These are phyloP conservation scores for Oemleria cerasiformis DNA, from an alignment of 306 rosid species.

Conservation along the genomic window DNA sequence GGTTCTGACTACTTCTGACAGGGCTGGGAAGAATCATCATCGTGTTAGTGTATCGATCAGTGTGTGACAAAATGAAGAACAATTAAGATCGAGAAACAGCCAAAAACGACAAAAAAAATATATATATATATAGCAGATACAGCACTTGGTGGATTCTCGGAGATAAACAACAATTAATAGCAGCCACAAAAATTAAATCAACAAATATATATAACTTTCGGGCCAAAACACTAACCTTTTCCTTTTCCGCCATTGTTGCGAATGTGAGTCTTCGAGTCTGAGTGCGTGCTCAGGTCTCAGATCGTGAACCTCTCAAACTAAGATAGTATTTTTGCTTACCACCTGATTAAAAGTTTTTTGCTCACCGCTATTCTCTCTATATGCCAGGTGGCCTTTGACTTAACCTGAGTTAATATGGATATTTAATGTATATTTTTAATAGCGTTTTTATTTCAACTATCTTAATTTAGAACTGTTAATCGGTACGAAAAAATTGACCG, in stretches of 20 bases:
- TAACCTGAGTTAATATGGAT: too few relatives aligned
- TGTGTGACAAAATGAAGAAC: neutral
- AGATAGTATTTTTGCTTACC: neutral
- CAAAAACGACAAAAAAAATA: neutral
- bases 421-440: too few relatives aligned
- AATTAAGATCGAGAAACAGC: neutral
- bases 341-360: too few relatives aligned
- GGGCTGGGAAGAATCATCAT: neutral
- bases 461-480: too few relatives aligned
- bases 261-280: neutral
- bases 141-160: neutral
- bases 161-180: neutral
- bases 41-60: neutral
- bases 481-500: too few relatives aligned
- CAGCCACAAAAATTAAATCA: neutral
- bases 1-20: neutral
- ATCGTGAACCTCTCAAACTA: neutral
- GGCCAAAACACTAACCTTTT: neutral
- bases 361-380: too few relatives aligned
- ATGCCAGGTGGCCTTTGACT: too few relatives aligned
- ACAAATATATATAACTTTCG: too few relatives aligned
- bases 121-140: too few relatives aligned
- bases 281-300: neutral
- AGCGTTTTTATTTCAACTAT: too few relatives aligned
- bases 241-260: conserved; percentile 10